A percentile compares a stretch with the other conserved stretches of the same genome.
phyloP scores from a whole-genome alignment of 2,329 filamentous ascomycete genomes.

The Corinectria fuckeliana region DNA sequence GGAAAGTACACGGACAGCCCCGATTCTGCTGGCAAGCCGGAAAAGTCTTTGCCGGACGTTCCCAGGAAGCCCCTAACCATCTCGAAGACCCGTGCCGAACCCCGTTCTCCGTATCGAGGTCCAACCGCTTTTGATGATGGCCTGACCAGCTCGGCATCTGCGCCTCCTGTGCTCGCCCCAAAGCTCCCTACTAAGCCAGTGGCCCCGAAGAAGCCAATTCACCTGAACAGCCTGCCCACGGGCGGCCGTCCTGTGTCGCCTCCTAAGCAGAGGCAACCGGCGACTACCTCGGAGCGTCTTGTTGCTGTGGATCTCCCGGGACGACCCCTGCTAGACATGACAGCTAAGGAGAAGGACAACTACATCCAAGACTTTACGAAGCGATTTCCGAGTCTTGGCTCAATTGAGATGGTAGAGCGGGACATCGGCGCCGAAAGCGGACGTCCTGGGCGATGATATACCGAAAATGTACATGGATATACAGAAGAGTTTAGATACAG shows the following conservation, averaged over 20 bases:
- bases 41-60: slow-evolving; percentile 51
- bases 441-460: slow-evolving; percentile 35
- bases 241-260: slow-evolving; percentile 53
- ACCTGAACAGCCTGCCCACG: slow-evolving; percentile 63
- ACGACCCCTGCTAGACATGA: slow-evolving; percentile 61
- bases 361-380: slow-evolving; percentile 77
- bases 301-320: slow-evolving; percentile 55
- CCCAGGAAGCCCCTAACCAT: slow-evolving; percentile 59
- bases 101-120: slow-evolving; percentile 33
- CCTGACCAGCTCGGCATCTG: slow-evolving; percentile 26
- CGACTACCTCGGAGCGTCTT: slow-evolving; percentile 45
- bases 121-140: slow-evolving; percentile 1
- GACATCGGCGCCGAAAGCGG: slow-evolving; percentile 50
- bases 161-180: slow-evolving; percentile 33
- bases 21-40: slow-evolving; percentile 44
- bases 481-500: slow-evolving; percentile 19
- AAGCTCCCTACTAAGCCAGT: slow-evolving; percentile 52
- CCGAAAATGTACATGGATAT: slow-evolving; percentile 7
- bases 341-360: slow-evolving; percentile 66
- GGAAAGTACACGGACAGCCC: slow-evolving; percentile 77
- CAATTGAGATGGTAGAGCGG: slow-evolving; percentile 88
- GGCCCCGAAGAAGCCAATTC: slow-evolving; percentile 67
- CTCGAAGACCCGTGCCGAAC: slow-evolving; percentile 40
- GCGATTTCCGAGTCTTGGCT: slow-evolving; percentile 82
- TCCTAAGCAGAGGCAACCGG: slow-evolving; percentile 45